Conservation (phyloP, 192 early-diverging fungal genomes). For the Umbelopsis ramanniana region DNA sequence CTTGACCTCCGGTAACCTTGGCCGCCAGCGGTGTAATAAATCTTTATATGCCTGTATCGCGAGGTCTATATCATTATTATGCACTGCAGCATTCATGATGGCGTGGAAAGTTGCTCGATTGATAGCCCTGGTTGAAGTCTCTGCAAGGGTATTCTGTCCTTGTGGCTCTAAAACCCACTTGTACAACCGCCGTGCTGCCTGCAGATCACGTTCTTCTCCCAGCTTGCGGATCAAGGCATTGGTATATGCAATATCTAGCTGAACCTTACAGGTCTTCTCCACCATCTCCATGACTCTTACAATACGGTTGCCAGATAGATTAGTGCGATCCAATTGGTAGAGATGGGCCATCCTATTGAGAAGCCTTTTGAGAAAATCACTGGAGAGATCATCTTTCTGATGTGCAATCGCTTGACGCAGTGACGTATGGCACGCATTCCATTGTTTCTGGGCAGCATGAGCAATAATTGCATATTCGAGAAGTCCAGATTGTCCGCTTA, state of each 20-base stretch:
- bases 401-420: conserved; percentile 5
- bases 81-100: conserved; percentile 18
- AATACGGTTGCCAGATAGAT: background rate
- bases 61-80: background rate
- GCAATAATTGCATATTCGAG: conserved; percentile 16
- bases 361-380: background rate
- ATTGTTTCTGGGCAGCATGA: background rate
- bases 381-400: background rate
- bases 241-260: conserved; percentile 8
- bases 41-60: background rate
- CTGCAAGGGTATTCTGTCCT: background rate
- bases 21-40: conserved; percentile 8
- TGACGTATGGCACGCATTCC: background rate
- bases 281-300: background rate
- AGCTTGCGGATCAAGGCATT: conserved; percentile 1
- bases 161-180: background rate
- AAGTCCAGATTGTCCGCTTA: background rate
- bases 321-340: background rate
- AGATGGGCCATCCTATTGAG: conserved; percentile 3
- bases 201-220: conserved; percentile 7
- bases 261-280: background rate
- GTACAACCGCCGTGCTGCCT: background rate
- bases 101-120: conserved; percentile 4
- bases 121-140: background rate
- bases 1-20: background rate